Conservation (phyloP, 352 stramenopile genomes). For the Thraustochytrium aureum region DNA sequence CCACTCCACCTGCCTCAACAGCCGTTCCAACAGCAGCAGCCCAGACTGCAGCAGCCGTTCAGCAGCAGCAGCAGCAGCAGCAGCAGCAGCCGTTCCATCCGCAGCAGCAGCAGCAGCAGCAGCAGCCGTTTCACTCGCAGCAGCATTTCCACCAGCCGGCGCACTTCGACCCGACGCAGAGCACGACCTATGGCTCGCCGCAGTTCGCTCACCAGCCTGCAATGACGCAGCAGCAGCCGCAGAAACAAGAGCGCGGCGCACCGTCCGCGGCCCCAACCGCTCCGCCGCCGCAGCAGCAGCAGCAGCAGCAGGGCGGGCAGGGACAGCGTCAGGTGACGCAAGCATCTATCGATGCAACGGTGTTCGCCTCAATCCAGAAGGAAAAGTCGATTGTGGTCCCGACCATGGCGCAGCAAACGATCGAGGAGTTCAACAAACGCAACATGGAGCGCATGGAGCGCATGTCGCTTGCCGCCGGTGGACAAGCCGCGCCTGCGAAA, state of each 20-base stretch:
- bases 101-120: neutral
- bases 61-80: neutral
- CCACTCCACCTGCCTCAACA: neutral
- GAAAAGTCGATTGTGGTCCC: slow-evolving; percentile 49
- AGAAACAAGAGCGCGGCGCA: too few species aligned
- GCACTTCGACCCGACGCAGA: too few species aligned
- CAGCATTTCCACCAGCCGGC: neutral
- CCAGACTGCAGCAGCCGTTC: neutral
- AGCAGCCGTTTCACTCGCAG: neutral
- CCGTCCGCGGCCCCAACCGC: too few species aligned
- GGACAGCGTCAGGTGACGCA: too few species aligned
- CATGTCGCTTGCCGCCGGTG: neutral
- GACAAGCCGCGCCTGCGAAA: neutral
- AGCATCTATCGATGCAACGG: too few species aligned
- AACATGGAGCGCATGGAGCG: slow-evolving; percentile 46
- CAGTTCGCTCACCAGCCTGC: too few species aligned
- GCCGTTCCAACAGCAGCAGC: neutral
- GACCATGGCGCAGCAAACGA: slow-evolving; percentile 43
- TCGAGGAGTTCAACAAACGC: slow-evolving; percentile 44
- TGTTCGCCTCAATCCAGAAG: too few species aligned
- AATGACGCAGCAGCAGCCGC: too few species aligned
- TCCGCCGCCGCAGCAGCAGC: too few species aligned
- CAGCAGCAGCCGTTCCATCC: neutral
- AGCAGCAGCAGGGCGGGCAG: too few species aligned
- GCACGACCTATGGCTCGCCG: too few species aligned